Evolutionary conservation across 805 yeast species (phyloP), one percentile per base, ranked within the genome.

Genomic region (Candida maltosa): DNA sequence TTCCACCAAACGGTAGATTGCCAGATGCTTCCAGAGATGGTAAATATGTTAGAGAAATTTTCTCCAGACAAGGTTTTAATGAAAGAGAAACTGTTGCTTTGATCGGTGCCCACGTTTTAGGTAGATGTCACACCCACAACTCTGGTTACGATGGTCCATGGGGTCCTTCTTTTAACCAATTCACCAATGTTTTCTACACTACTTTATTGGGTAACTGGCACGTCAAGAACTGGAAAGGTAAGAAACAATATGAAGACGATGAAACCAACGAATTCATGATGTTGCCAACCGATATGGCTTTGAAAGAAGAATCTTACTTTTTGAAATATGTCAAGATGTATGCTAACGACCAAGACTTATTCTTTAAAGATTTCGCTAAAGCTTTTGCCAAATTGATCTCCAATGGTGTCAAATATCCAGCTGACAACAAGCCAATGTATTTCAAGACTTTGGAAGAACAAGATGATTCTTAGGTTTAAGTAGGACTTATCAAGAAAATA

Each of bases 361-460:
- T 74, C 59, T 69, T 74, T 59, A 56, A 56, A 25, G 80, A 74
- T 45, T 75, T 74, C 40, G 49, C 76, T 14, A 50, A 47, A 31
- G 75, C 73, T 6, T 75, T 65, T 51, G 47, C 63, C 21, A 64
- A 60, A 44, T 64, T 75, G 48, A 51, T 76, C 19, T 81, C 76
- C 36, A 48, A 51, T 31, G 71, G 71, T 20, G 46, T 61, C 32
- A 41, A 54, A 5, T 84, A 82, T 56, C 83, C 81, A 9, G 60
- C 69, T 14, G 61, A 65, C 22, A 53, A 67, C 19, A 56, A 65
- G 43, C 60, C 60, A n/a, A 64, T 66, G 49, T 52, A 52, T 29
- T 81, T 83, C 60, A 70, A 79, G 58, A 80, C 91, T 23, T 61
- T 85, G 40, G 88, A 82, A 26, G 88, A 83, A 34, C 88, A 83